These are phyloP conservation scores for Macrocybe gigantea DNA, from an alignment of 768 basidiomycete genomes.

Conservation along the genomic window DNA sequence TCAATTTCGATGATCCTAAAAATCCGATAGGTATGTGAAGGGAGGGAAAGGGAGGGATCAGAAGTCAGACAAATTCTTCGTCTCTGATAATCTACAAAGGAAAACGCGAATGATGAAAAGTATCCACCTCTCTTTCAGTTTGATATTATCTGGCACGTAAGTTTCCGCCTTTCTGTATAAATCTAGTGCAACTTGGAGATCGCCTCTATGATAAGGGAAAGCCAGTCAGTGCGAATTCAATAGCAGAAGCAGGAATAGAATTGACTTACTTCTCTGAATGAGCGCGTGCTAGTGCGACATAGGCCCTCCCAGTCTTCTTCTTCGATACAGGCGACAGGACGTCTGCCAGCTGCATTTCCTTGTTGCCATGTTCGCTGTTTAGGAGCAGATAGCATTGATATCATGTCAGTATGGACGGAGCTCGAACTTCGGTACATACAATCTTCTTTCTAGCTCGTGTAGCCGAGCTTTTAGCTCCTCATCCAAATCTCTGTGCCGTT, in stretches of 20 bases:
- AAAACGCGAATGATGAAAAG: constrained; percentile 64
- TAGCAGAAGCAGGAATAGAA: constrained; percentile 1
- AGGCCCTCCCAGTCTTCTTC: constrained; percentile 80
- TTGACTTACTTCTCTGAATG: constrained; percentile 70
- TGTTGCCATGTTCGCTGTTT: constrained; percentile 52
- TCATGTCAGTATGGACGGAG: constrained; percentile 1
- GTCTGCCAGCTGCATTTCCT: constrained; percentile 55
- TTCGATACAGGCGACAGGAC: constrained; percentile 66
- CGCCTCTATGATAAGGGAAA: constrained; percentile 43
- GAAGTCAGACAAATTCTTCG: constrained; percentile 35
- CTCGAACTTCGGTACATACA: constrained; percentile 39
- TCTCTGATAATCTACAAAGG: constrained; percentile 45
- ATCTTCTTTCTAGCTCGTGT: constrained; percentile 65
- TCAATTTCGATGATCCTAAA: constrained; percentile 78
- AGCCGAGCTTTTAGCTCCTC: constrained; percentile 59
- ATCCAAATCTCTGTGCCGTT: constrained; percentile 64
- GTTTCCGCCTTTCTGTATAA: constrained; percentile 77
- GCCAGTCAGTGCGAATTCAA: constrained; percentile 1
- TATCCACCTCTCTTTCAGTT: constrained; percentile 85
- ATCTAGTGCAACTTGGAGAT: constrained; percentile 73
- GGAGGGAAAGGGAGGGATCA: constrained; percentile 23
- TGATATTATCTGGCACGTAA: constrained; percentile 83
- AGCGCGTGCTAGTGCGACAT: constrained; percentile 76
- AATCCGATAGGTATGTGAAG: constrained; percentile 21
- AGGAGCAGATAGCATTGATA: background rate